Evolutionary conservation across 805 yeast species (phyloP).

Genomic region (Candida silvatica): DNA sequence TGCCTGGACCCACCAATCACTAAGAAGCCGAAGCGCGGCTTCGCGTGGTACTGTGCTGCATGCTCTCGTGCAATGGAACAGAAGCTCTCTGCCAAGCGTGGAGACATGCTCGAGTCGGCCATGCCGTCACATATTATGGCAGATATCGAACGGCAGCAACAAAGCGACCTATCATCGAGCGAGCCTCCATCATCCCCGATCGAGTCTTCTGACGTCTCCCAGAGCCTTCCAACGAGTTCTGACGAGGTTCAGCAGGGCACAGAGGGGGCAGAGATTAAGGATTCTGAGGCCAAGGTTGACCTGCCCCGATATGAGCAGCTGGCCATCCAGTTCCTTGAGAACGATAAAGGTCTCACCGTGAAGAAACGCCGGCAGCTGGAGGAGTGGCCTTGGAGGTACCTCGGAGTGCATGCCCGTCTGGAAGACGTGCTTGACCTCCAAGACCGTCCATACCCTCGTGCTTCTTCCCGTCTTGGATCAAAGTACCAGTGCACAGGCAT

Average conservation of each 20-base stretch:
- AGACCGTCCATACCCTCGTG: slow-evolving; percentile 75
- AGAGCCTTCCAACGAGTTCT: too few species aligned
- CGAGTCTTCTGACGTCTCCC: too few species aligned
- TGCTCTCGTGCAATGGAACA: slow-evolving; percentile 58
- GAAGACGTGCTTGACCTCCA: slow-evolving; percentile 74
- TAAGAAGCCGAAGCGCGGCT: slow-evolving; percentile 76
- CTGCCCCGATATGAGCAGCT: slow-evolving; percentile 46
- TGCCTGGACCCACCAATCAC: slow-evolving; percentile 81
- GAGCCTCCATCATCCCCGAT: too few species aligned
- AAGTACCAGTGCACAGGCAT: slow-evolving; percentile 65
- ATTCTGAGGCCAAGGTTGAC: not conserved
- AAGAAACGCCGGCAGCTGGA: slow-evolving; percentile 45
- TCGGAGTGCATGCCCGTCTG: slow-evolving; percentile 64
- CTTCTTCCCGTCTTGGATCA: slow-evolving; percentile 67
- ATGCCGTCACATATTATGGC: slow-evolving; percentile 17
- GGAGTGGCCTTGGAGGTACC: slow-evolving; percentile 76
- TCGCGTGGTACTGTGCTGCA: slow-evolving; percentile 82
- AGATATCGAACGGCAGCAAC: not conserved
- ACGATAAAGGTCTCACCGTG: slow-evolving; percentile 33
- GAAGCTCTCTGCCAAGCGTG: slow-evolving; percentile 28
- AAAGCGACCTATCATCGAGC: too few species aligned
- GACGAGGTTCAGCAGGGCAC: not conserved
- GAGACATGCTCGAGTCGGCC: slow-evolving; percentile 23
- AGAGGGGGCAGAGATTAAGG: not conserved
- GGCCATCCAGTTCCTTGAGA: slow-evolving; percentile 43